Percentiles rank a stretch among this genome's conserved stretches.
Evolutionary conservation across 1,139 yeast species (phyloP).

Genomic region (Yamadazyma taylorii): DNA sequence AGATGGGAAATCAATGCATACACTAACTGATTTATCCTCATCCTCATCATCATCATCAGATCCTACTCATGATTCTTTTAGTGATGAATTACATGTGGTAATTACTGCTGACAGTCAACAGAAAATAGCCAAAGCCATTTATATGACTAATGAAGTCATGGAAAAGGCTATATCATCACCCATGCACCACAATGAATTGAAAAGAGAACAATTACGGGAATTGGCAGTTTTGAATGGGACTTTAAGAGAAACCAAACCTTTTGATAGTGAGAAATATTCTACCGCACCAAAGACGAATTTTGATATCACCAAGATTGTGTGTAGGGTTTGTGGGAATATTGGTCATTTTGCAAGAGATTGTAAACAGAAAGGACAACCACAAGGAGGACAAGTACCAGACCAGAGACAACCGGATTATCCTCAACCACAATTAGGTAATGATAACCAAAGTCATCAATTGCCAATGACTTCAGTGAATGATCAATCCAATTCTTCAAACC

Average conservation of each 20-base stretch:
- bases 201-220: constrained; percentile 87
- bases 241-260: constrained; percentile 74
- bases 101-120: constrained; percentile 83
- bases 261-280: constrained; percentile 56
- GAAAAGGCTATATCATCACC: constrained; percentile 86
- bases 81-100: constrained; percentile 84
- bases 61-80: constrained; percentile 21
- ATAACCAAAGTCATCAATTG: no score
- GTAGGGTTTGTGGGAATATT: constrained; percentile 73
- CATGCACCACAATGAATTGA: constrained; percentile 88
- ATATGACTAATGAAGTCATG: constrained; percentile 72
- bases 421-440: no score
- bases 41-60: constrained; percentile 27
- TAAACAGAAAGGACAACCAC: constrained; percentile 32
- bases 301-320: constrained; percentile 61
- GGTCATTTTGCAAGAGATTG: constrained; percentile 95
- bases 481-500: not conserved
- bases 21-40: constrained; percentile 18
- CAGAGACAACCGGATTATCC: no score
- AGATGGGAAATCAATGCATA: constrained; percentile 65
- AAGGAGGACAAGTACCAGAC: no score
- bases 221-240: constrained; percentile 95
- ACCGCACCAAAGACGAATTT: constrained; percentile 45
- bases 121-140: constrained; percentile 73
- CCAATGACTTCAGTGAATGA: no score